Evolutionary conservation across 352 stramenopile species (phyloP).

Genomic region (Pythium brassicae): DNA sequence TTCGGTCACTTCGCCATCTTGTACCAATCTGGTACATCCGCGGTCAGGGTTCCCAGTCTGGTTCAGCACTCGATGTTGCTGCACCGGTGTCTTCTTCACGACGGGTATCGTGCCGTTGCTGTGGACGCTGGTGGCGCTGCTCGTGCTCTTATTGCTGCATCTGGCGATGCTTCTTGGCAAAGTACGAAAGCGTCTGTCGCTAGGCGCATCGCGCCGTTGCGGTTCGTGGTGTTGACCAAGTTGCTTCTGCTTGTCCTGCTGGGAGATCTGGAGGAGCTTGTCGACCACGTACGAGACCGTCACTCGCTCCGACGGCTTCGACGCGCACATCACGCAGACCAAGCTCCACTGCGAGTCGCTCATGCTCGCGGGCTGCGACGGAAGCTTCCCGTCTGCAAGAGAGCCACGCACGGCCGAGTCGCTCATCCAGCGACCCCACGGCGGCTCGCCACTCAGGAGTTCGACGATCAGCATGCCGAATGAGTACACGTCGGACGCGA

Average conservation of each 20-base stretch:
- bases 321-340: slow-evolving; percentile 10
- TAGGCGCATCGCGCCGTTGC: too few species aligned
- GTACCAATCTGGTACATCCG: too few species aligned
- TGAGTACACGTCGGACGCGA: slow-evolving; percentile 14
- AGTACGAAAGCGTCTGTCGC: too few species aligned
- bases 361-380: not conserved
- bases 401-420: slow-evolving; percentile 3
- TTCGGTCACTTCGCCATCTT: too few species aligned
- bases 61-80: too few species aligned
- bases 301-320: slow-evolving; percentile 1
- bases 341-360: slow-evolving; percentile 5
- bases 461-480: slow-evolving; percentile 12
- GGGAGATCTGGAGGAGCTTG: not conserved
- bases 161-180: too few species aligned
- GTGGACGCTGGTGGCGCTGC: too few species aligned
- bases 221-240: not conserved
- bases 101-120: too few species aligned
- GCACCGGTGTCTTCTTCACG: too few species aligned
- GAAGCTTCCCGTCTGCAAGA: not conserved
- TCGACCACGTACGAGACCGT: slow-evolving; percentile 6
- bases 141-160: too few species aligned
- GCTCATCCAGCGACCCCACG: slow-evolving; percentile 3
- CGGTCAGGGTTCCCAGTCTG: too few species aligned
- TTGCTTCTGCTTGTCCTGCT: not conserved
- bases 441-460: slow-evolving; percentile 1